These are phyloP conservation scores for Berkeleyomyces basicola DNA, from an alignment of 2,329 filamentous ascomycete species.

Conservation along the genomic window DNA sequence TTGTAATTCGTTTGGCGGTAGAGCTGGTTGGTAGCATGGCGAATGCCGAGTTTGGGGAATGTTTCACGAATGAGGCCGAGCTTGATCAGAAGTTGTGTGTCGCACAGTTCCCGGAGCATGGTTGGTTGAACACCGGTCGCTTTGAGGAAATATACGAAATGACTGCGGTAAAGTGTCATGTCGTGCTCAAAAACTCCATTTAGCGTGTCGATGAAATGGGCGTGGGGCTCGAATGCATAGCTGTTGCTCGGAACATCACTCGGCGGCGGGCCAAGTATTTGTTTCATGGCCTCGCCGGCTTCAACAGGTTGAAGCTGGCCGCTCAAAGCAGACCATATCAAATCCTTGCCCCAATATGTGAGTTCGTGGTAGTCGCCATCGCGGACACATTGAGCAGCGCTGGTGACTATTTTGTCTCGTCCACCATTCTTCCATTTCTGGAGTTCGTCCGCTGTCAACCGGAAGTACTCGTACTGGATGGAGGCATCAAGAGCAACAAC, in stretches of 20 bases:
- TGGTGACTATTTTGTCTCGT: conserved; percentile 48
- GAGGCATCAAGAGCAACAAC: conserved; percentile 5
- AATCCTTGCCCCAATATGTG: conserved; percentile 65
- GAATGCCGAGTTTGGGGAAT: conserved; percentile 67
- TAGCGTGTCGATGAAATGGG: conserved; percentile 67
- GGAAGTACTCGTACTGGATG: conserved; percentile 6
- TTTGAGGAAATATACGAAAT: conserved; percentile 50
- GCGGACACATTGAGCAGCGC: conserved; percentile 45
- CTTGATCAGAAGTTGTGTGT: conserved; percentile 56
- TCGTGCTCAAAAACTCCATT: conserved; percentile 64
- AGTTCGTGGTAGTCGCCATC: conserved; percentile 54
- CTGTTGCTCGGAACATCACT: conserved; percentile 31
- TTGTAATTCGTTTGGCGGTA: conserved; percentile 98
- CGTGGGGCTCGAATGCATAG: conserved; percentile 42
- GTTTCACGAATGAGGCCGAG: conserved; percentile 71
- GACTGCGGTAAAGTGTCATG: conserved; percentile 29
- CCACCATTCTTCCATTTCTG: conserved; percentile 51
- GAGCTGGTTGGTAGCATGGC: conserved; percentile 79
- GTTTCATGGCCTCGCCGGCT: conserved; percentile 55
- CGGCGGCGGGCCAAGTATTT: conserved; percentile 48
- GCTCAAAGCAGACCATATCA: conserved; percentile 60
- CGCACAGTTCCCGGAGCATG: conserved; percentile 68
- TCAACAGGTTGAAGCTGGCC: conserved; percentile 48
- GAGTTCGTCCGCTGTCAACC: conserved; percentile 54
- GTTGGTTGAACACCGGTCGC: conserved; percentile 55